Conservation (phyloP, 345 rosid genomes). For the Barbarea vulgaris region DNA sequence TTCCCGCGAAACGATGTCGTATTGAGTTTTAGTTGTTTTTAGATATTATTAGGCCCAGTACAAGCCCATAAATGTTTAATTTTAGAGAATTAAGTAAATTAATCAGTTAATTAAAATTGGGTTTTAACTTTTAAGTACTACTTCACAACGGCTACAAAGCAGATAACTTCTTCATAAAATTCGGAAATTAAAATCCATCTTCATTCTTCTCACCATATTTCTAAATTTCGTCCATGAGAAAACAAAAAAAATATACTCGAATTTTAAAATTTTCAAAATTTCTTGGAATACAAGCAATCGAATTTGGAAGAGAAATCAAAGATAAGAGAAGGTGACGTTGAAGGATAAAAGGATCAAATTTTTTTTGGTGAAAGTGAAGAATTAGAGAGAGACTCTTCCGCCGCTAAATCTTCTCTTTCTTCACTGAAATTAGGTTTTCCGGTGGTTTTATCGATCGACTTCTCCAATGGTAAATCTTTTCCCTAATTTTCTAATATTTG, state of each 20-base stretch:
- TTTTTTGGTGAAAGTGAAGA: not conserved
- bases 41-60: not conserved
- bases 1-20: too few species aligned
- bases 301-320: too few species aligned
- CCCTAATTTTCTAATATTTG: not conserved
- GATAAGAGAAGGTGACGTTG: not conserved
- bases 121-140: too few species aligned
- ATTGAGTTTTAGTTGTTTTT: too few species aligned
- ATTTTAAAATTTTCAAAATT: too few species aligned
- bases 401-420: conserved; percentile 35
- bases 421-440: conserved; percentile 40
- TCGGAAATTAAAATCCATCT: too few species aligned
- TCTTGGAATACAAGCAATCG: too few species aligned
- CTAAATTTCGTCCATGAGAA: conserved; percentile 28
- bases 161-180: too few species aligned
- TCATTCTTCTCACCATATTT: too few species aligned
- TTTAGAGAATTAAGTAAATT: too few species aligned
- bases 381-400: not conserved
- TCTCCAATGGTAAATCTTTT: conserved; percentile 48
- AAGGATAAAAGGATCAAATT: not conserved
- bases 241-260: not conserved
- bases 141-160: too few species aligned
- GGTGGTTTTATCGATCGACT: conserved; percentile 38
- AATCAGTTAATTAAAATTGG: too few species aligned
- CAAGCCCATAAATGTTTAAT: not conserved